Evolutionary conservation across 768 basidiomycete species (phyloP).

Genomic region (Amanita phalloides): DNA sequence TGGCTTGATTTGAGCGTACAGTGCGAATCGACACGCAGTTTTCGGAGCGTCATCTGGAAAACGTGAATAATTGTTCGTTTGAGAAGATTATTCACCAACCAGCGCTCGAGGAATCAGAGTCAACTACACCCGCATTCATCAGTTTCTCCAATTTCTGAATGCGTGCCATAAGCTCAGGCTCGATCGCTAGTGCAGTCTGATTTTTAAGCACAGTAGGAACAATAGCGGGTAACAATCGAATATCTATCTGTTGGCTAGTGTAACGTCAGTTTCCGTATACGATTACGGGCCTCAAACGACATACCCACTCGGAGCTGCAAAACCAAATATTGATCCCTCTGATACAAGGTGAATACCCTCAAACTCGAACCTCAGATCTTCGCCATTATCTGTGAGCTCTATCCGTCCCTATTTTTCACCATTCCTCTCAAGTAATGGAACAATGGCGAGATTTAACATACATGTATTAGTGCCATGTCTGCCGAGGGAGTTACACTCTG

Average conservation of each 20-base stretch:
- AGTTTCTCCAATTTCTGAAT: slow-evolving; percentile 50
- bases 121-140: slow-evolving; percentile 55
- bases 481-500: slow-evolving; percentile 21
- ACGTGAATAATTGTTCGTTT: neutral
- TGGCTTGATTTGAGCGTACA: slow-evolving; percentile 57
- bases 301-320: slow-evolving; percentile 56
- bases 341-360: slow-evolving; percentile 67
- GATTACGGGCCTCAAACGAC: slow-evolving; percentile 8
- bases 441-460: slow-evolving; percentile 23
- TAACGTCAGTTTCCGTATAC: neutral
- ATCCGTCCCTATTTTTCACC: slow-evolving; percentile 46
- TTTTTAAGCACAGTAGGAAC: slow-evolving; percentile 48
- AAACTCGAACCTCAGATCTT: slow-evolving; percentile 60
- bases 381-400: slow-evolving; percentile 49
- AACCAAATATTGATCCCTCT: slow-evolving; percentile 70
- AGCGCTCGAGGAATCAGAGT: slow-evolving; percentile 31
- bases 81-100: slow-evolving; percentile 12
- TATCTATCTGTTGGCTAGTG: slow-evolving; percentile 46
- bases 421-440: neutral
- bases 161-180: slow-evolving; percentile 47
- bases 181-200: slow-evolving; percentile 46
- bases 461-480: slow-evolving; percentile 52
- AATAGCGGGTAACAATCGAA: slow-evolving; percentile 53
- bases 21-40: slow-evolving; percentile 51
- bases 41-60: slow-evolving; percentile 34